phyloP scores from a whole-genome alignment of 73 alveolate genomes.

The Halteria grandinella region DNA sequence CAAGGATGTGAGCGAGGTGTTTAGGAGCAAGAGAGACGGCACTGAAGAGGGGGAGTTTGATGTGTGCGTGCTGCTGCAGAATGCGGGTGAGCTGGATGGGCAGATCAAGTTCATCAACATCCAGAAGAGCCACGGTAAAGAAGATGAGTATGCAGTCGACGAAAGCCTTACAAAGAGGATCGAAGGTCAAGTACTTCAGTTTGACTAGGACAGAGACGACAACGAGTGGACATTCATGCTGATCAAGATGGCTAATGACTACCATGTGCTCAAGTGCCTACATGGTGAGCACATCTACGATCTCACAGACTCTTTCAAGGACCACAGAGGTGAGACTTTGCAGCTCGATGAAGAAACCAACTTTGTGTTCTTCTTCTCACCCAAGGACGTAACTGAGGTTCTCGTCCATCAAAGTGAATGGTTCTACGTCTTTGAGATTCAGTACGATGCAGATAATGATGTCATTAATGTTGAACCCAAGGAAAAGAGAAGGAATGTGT shows the following conservation, averaged over 20 bases:
- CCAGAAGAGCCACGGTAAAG: too few species aligned
- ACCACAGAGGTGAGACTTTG: too few species aligned
- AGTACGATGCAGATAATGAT: slow-evolving; percentile 8
- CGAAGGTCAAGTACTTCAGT: not conserved
- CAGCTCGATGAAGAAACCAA: slow-evolving; percentile 13
- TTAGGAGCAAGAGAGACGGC: not conserved
- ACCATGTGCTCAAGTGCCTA: too few species aligned
- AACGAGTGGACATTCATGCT: slow-evolving; percentile 19
- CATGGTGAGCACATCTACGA: too few species aligned
- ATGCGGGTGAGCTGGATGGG: too few species aligned
- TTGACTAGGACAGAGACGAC: slow-evolving; percentile 25
- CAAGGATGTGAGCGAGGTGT: not conserved
- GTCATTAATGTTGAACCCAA: too few species aligned
- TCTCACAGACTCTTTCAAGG: too few species aligned
- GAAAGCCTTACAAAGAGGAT: too few species aligned
- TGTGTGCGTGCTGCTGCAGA: slow-evolving; percentile 25
- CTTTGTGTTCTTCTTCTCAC: slow-evolving; percentile 23
- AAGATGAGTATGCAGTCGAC: too few species aligned
- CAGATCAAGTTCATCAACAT: slow-evolving; percentile 1
- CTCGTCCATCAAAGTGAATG: slow-evolving; percentile 13
- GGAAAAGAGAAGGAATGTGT: too few species aligned
- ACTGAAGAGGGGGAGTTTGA: slow-evolving; percentile 14
- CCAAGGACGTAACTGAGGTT: slow-evolving; percentile 27
- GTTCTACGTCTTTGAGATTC: not conserved
- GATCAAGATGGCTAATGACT: not conserved